Base-by-base conservation (phyloP, 768 basidiomycete species). In the Dioszegia hungarica region DNA sequence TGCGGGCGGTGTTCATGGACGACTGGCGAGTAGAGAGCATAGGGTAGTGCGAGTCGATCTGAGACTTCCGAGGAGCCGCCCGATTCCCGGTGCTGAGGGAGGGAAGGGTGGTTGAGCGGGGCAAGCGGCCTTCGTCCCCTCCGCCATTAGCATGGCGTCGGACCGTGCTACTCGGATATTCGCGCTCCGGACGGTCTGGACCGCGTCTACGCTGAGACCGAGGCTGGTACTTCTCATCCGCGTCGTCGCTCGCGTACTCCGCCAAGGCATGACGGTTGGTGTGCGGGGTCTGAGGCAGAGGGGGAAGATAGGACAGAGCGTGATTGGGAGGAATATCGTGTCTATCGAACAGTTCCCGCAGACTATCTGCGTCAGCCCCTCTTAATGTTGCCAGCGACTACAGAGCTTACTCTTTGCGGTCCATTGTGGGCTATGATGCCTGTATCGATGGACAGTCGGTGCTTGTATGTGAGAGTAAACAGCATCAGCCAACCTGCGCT, bases 21-120 rank as follows among this genome's bases (percentile, higher is more conserved):
- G 49, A 45, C 47, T 67, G 66, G 22, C 66, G 28, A n/a, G 66
- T 67, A 9, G 66, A 62, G 22, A 67, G 45, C 1, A 61, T 54
- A 14, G 66, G 66, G 43, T 67, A 67, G 20, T 22, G 20, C 9
- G 34, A n/a, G 5, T 34, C 54, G 27, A 29, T 17, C 10, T 22
- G 22, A 4, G 33, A 22, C 2, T n/a, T n/a, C 10, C 36, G 31
- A 5, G 15, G 8, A 25, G 15, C 28, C 5, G 28, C 17, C 25
- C 20, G 27, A 20, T 22, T 2, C 19, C 14, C 17, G 20, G 19
- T n/a, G 19, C 3, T 25, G 34, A 58, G 24, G 19, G 46, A 39
- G 4, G 49, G 49, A 5, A 51, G 34, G 25, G 49, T 51, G 27
- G 27, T 37, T 2, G 40, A 31, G n/a, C 48, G 41, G 20, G 28